These are phyloP conservation scores for Aspergillus chevalieri DNA, from an alignment of 2,329 filamentous ascomycete genomes.

Conservation along the genomic window DNA sequence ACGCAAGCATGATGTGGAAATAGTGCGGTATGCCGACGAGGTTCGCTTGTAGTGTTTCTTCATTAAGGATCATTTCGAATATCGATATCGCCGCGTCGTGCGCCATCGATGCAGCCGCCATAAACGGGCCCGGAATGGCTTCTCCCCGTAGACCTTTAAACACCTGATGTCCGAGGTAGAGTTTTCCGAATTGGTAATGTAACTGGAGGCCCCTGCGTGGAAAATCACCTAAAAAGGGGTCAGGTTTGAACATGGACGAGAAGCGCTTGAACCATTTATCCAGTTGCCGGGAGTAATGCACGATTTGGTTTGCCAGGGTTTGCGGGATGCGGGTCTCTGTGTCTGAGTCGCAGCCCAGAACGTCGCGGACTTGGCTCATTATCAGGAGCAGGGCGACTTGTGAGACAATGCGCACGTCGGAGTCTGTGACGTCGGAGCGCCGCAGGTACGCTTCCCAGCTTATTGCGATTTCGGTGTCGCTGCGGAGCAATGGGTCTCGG, in stretches of 20 bases:
- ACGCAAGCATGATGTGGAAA: conserved; percentile 40
- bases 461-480: conserved; percentile 30
- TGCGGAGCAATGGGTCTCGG: conserved; percentile 28
- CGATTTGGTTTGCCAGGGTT: conserved; percentile 19
- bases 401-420: conserved; percentile 28
- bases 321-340: conserved; percentile 21
- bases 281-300: conserved; percentile 22
- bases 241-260: conserved; percentile 16
- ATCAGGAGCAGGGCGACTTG: conserved; percentile 31
- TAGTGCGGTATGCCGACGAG: conserved; percentile 38
- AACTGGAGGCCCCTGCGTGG: conserved; percentile 42
- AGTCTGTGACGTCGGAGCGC: conserved; percentile 26
- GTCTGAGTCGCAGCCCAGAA: conserved; percentile 22
- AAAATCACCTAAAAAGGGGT: conserved; percentile 36
- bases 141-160: conserved; percentile 38
- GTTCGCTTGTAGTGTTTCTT: conserved; percentile 29
- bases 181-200: conserved; percentile 45
- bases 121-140: conserved; percentile 29
- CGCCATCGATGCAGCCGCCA: conserved; percentile 20
- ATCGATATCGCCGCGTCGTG: conserved; percentile 31
- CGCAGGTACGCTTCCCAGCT: conserved; percentile 30
- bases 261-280: conserved; percentile 26
- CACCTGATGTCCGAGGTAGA: conserved; percentile 44
- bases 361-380: conserved; percentile 32
- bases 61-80: conserved; percentile 34